These are phyloP conservation scores for Lactifluus hygrophoroides DNA, from an alignment of 768 basidiomycete genomes.

Conservation along the genomic window DNA sequence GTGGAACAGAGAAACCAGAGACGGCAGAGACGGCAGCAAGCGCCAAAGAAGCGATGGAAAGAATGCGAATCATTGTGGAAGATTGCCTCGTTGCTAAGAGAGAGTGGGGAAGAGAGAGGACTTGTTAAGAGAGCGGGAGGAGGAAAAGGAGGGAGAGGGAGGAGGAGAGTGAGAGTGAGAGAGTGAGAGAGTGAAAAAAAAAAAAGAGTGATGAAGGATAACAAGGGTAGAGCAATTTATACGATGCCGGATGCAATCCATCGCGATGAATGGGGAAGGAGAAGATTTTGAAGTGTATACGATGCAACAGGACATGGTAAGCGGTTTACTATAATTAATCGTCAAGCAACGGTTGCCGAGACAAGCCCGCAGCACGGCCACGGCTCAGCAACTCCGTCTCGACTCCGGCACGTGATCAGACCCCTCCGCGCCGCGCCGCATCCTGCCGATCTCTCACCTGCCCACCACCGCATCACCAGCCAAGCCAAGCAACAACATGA, in stretches of 20 bases:
- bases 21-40: conserved; percentile 29
- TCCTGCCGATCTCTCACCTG: no score
- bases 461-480: no score
- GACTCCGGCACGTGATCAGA: no score
- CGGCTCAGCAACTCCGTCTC: no score
- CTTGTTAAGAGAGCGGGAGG: conserved; percentile 13
- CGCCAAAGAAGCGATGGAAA: conserved; percentile 36
- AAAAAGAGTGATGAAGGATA: conserved; percentile 13
- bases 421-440: no score
- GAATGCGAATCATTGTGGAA: conserved; percentile 26
- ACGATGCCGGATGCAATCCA: no score
- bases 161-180: not conserved
- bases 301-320: no score
- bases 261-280: no score
- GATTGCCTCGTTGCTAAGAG: conserved; percentile 20
- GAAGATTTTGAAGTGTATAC: no score
- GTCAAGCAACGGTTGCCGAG: no score
- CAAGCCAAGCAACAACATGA: conserved; percentile 13
- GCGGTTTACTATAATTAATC: no score
- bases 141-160: not conserved
- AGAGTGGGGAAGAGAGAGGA: conserved; percentile 19
- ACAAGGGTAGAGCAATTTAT: not conserved
- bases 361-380: no score
- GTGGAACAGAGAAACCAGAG: not conserved
- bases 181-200: not conserved